A percentile compares a stretch with the other conserved stretches of the same genome.
These are phyloP conservation scores for Psidium guajava DNA, from an alignment of 345 rosid genomes.

Conservation along the genomic window DNA sequence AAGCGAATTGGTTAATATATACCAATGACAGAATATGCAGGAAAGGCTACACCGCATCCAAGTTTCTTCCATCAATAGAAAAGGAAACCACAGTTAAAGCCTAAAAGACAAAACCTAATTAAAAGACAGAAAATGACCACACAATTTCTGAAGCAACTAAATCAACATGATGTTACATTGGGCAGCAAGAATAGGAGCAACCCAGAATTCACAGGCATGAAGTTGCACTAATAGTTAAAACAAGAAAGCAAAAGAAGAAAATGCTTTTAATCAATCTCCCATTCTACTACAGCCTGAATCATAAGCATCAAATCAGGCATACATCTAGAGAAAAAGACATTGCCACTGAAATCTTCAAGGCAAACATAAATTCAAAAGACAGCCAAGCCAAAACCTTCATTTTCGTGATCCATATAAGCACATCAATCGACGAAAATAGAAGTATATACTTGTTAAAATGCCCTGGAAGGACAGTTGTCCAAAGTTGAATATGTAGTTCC, in stretches of 20 bases:
- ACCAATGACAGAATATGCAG: background rate
- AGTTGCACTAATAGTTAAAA: background rate
- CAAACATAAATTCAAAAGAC: background rate
- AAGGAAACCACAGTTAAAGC: background rate
- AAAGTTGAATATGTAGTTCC: background rate
- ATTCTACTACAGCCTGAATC: background rate
- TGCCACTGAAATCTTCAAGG: background rate
- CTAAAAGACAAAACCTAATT: background rate
- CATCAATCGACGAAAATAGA: background rate
- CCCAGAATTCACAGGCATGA: background rate
- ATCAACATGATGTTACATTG: background rate
- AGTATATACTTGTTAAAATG: background rate
- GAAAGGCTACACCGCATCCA: background rate
- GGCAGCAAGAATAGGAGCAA: background rate
- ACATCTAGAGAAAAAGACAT: background rate
- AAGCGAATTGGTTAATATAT: slow-evolving; percentile 16
- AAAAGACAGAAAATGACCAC: background rate
- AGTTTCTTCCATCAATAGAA: background rate
- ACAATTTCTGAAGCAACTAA: background rate
- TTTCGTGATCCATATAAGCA: background rate
- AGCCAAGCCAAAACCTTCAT: background rate
- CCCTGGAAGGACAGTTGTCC: background rate
- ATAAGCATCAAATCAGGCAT: background rate
- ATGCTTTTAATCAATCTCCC: background rate
- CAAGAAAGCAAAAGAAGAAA: background rate